Conservation (phyloP, 108 stramenopile genomes). For the Seminavis robusta region DNA sequence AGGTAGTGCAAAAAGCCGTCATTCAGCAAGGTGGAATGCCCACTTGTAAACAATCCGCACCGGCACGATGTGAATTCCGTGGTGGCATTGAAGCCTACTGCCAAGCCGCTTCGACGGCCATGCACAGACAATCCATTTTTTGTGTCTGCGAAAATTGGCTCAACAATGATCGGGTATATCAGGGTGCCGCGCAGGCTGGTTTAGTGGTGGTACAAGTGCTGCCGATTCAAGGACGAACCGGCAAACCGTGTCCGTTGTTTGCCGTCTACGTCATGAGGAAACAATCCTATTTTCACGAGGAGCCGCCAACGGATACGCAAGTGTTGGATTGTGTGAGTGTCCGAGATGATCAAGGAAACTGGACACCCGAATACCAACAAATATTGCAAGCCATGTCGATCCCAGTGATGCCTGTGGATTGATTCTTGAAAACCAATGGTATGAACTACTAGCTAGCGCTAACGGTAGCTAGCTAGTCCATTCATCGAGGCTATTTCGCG, state of each 20-base stretch:
- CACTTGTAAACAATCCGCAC: conserved; percentile 54
- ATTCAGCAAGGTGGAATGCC: conserved; percentile 67
- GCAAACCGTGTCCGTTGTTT: conserved; percentile 33
- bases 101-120: conserved; percentile 35
- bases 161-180: conserved; percentile 44
- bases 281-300: not conserved
- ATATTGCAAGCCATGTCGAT: conserved; percentile 45
- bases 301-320: not conserved
- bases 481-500: no score
- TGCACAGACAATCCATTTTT: conserved; percentile 35
- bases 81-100: conserved; percentile 75
- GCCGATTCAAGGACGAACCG: conserved; percentile 25
- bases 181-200: conserved; percentile 28
- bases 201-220: conserved; percentile 19
- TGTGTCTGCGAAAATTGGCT: conserved; percentile 67
- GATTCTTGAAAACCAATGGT: no score
- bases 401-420: no score
- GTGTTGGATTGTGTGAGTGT: conserved; percentile 19
- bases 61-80: conserved; percentile 71
- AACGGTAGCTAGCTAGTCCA: no score
- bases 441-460: no score
- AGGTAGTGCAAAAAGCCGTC: conserved; percentile 26
- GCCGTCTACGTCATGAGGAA: conserved; percentile 56
- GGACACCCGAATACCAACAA: conserved; percentile 40
- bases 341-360: conserved; percentile 32